These are phyloP conservation scores for Pulveroboletus frians DNA, from an alignment of 768 basidiomycete species.

Conservation along the genomic window DNA sequence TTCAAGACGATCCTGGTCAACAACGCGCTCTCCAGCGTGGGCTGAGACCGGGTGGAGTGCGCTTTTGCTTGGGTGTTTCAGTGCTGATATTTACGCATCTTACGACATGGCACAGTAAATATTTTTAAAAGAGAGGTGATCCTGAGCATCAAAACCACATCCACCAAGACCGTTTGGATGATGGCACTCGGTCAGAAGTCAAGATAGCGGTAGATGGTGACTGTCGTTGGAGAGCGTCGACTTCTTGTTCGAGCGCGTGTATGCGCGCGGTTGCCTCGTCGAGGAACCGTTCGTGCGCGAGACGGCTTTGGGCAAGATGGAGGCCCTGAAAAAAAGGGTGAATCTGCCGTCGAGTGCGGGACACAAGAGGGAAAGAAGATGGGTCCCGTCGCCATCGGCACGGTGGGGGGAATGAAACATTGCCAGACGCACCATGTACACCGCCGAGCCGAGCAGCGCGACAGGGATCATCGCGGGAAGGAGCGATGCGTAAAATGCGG, in stretches of 20 bases:
- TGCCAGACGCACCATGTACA: conserved; percentile 56
- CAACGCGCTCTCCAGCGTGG: conserved; percentile 25
- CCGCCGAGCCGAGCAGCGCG: conserved; percentile 69
- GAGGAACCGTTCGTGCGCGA: conserved; percentile 70
- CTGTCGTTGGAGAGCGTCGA: conserved; percentile 35
- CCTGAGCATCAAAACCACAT: background rate
- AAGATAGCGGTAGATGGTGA: conserved; percentile 3
- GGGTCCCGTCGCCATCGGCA: conserved; percentile 11
- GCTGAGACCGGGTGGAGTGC: conserved; percentile 10
- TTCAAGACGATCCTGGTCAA: conserved; percentile 62
- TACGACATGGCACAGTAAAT: conserved; percentile 3
- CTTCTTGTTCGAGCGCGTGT: conserved; percentile 52
- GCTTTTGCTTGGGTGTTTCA: background rate
- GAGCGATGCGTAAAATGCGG: conserved; percentile 62
- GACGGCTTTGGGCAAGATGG: conserved; percentile 53
- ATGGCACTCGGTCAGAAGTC: background rate
- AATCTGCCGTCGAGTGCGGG: conserved; percentile 12
- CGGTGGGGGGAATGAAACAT: background rate
- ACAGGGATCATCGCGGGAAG: conserved; percentile 77
- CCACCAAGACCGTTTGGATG: conserved; percentile 22
- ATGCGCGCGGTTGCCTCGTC: conserved; percentile 55
- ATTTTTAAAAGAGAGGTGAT: conserved; percentile 1
- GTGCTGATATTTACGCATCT: conserved; percentile 2
- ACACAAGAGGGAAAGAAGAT: background rate
- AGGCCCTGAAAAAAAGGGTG: conserved; percentile 44